phyloP scores from a whole-genome alignment of 1,284 basidiomycete species.

The Rhodotorula sp. region DNA sequence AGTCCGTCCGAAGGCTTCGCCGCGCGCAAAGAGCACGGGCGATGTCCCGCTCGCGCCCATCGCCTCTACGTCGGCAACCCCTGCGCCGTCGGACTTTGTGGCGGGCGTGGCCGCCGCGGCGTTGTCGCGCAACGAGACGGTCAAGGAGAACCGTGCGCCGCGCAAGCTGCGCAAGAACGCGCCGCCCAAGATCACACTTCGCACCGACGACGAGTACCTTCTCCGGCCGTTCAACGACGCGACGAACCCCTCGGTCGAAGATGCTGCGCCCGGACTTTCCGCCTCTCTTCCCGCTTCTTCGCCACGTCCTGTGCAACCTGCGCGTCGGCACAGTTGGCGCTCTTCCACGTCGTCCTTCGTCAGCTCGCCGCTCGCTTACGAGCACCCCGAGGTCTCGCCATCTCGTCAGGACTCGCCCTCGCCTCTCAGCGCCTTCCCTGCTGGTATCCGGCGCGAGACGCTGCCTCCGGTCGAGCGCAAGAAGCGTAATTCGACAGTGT shows the following conservation, averaged over 20 bases:
- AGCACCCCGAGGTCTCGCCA: neutral
- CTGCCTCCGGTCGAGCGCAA: constrained; percentile 13
- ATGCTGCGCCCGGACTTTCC: neutral
- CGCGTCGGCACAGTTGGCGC: neutral
- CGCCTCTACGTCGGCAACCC: neutral
- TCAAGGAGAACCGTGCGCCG: constrained; percentile 9
- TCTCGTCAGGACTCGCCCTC: neutral
- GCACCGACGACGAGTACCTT: constrained; percentile 15
- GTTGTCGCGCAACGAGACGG: constrained; percentile 3
- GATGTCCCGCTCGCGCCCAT: neutral
- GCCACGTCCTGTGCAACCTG: neutral
- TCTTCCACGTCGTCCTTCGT: constrained; percentile 5
- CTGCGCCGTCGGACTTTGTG: neutral
- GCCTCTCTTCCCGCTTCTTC: neutral
- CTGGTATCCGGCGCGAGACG: neutral
- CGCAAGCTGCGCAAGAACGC: constrained; percentile 16
- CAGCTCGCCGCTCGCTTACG: constrained; percentile 7
- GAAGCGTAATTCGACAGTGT: constrained; percentile 12
- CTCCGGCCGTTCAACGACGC: neutral
- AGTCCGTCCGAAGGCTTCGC: constrained; percentile 7
- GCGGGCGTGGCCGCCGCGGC: no score
- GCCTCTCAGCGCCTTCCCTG: constrained; percentile 1
- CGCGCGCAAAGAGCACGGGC: neutral
- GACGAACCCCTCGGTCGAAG: neutral
- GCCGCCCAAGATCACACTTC: constrained; percentile 8